phyloP scores from a whole-genome alignment of 352 stramenopile genomes.

The Globisporangium alternatum region DNA sequence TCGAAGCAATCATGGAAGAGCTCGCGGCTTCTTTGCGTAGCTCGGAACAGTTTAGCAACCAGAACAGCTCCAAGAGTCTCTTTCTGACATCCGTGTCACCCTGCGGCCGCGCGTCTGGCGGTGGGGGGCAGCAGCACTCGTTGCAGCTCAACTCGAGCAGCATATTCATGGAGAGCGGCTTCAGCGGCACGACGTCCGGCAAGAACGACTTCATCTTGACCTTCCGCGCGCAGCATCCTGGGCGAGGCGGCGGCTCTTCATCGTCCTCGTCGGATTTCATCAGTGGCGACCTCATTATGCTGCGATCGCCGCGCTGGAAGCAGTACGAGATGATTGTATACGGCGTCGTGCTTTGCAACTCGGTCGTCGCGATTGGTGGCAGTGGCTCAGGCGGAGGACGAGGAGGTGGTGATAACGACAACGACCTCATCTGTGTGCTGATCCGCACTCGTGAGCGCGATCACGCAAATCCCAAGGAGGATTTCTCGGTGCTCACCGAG shows the following conservation, averaged over 20 bases:
- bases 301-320: slow-evolving; percentile 64
- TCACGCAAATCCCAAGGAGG: slow-evolving; percentile 21
- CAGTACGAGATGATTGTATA: slow-evolving; percentile 51
- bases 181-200: slow-evolving; percentile 36
- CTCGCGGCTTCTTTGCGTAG: slow-evolving; percentile 55
- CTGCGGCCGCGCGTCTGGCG: slow-evolving; percentile 22
- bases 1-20: slow-evolving; percentile 71
- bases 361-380: slow-evolving; percentile 43
- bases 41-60: slow-evolving; percentile 33
- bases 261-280: slow-evolving; percentile 37
- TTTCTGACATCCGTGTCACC: slow-evolving; percentile 63
- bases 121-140: not conserved
- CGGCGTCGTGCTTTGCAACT: slow-evolving; percentile 71
- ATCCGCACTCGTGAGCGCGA: slow-evolving; percentile 37
- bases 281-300: slow-evolving; percentile 55
- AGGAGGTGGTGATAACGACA: slow-evolving; percentile 16
- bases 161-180: slow-evolving; percentile 74
- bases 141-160: slow-evolving; percentile 38
- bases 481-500: slow-evolving; percentile 55
- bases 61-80: slow-evolving; percentile 26
- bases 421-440: slow-evolving; percentile 63
- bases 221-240: slow-evolving; percentile 32
- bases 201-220: slow-evolving; percentile 64
- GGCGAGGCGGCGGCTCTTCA: slow-evolving; percentile 13
- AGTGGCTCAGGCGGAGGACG: slow-evolving; percentile 8